Evolutionary conservation across 768 basidiomycete genomes (phyloP), one percentile per base, ranked within the genome.

Genomic region (Podaxis rugospora): DNA sequence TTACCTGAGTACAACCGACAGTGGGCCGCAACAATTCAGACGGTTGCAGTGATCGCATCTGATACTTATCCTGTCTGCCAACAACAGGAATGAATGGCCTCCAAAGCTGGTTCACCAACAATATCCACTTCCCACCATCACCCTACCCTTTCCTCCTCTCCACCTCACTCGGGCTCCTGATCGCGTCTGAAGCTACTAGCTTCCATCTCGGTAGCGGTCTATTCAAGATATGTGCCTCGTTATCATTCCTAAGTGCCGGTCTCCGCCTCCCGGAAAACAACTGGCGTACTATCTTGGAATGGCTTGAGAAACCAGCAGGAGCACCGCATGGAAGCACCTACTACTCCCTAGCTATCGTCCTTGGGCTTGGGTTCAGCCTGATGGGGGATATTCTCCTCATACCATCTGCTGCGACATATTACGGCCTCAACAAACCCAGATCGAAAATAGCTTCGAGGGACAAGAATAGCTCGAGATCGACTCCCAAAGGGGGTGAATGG

Each of bases 331-430:
- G 32, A 1, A 32, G 32, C 23, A 49, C 47, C 1, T 16, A 44
- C 18, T 44, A 59, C n/a, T 39, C 63, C 14, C 35, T 64, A n/a
- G 51, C 55, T 11, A 44, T 69, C 46, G 57, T 68, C 3, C 23
- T 63, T 3, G 70, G 70, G 4, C 61, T 71, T 4, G 63, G 55
- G 13, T 65, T 68, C 57, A 66, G 68, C 32, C 52, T 67, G 5
- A 18, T 68, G 7, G 68, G 70, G 6, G 69, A 71, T 60, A 56
- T 69, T 4, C 56, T 71, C 52, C 63, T 71, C 44, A 62, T 71
- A 14, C 67, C 66, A 5, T 66, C 69, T 18, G 57, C 59, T 37
- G 50, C 37, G 23, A 57, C 25, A 21, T 67, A 68, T 47, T 62
- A 44, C 50, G 32, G 28, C 28, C 42, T 18, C 4, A 32, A 39